Percentiles rank a stretch among this genome's conserved stretches.
phyloP scores from a whole-genome alignment of 768 basidiomycete species.

The Leccinum imitatum region DNA sequence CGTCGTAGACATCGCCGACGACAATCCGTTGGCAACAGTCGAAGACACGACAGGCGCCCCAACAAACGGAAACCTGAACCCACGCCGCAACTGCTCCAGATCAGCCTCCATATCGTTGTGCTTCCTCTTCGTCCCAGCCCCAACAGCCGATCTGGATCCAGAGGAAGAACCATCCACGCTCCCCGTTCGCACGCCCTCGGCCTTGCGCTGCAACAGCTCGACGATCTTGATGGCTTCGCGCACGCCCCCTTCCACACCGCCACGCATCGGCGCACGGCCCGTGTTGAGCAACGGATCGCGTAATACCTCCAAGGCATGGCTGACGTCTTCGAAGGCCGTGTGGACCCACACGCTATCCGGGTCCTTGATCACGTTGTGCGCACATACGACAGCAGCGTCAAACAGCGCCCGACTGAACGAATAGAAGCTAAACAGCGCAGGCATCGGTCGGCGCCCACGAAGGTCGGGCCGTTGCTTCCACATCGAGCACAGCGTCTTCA shows the following conservation, averaged over 20 bases:
- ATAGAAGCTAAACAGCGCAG: conserved; percentile 55
- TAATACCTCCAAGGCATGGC: conserved; percentile 45
- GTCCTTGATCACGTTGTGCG: conserved; percentile 58
- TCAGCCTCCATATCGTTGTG: conserved; percentile 40
- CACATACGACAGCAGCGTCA: conserved; percentile 65
- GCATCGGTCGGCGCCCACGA: conserved; percentile 35
- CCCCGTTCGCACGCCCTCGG: conserved; percentile 32
- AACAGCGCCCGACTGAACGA: conserved; percentile 61
- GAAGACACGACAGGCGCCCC: conserved; percentile 28
- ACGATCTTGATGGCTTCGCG: conserved; percentile 41
- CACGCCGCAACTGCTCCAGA: conserved; percentile 26
- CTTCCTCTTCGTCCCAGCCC: conserved; percentile 40
- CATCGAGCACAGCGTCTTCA: conserved; percentile 40
- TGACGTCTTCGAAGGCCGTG: conserved; percentile 47
- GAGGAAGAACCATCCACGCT: conserved; percentile 14
- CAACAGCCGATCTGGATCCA: conserved; percentile 17
- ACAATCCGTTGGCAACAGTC: not conserved
- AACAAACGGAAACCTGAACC: conserved; percentile 46
- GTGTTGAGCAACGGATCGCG: conserved; percentile 35
- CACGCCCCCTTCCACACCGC: conserved; percentile 33
- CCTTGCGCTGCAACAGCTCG: conserved; percentile 40
- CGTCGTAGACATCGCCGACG: not conserved
- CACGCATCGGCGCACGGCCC: conserved; percentile 32
- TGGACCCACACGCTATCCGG: conserved; percentile 46
- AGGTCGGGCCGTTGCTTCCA: conserved; percentile 38